These are phyloP conservation scores for Magnusiomyces sp. DNA, from an alignment of 1,139 yeast species.

Conservation along the genomic window DNA sequence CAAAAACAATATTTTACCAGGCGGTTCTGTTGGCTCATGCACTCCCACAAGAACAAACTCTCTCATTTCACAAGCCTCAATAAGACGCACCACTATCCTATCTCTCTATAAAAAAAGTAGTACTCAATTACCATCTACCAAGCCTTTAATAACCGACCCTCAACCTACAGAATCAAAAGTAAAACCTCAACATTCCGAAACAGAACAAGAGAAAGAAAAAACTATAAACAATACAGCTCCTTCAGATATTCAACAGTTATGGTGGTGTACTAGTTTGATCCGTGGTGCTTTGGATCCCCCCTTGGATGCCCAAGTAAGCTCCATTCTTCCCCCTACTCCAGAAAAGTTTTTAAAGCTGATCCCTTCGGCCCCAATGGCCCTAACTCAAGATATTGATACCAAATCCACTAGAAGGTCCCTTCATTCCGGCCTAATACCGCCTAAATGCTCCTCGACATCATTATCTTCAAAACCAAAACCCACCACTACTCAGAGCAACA, in stretches of 20 bases:
- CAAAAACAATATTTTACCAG: conserved; percentile 15
- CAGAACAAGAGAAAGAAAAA: neutral
- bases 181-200: neutral
- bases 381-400: too few species aligned
- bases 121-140: neutral
- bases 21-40: conserved; percentile 19
- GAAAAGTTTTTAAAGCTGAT: neutral
- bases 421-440: too few species aligned
- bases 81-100: conserved; percentile 25
- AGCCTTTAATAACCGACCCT: neutral
- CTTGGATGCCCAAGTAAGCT: neutral
- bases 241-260: conserved; percentile 1
- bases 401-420: too few species aligned
- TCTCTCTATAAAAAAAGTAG: conserved; percentile 21
- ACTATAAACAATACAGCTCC: neutral
- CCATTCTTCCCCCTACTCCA: neutral
- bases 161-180: neutral
- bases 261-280: neutral
- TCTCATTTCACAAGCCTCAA: conserved; percentile 12
- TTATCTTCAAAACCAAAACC: too few species aligned
- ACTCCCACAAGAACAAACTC: conserved; percentile 2
- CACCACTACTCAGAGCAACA: too few species aligned
- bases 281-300: neutral
- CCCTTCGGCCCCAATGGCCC: too few species aligned
- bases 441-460: too few species aligned